A percentile compares a stretch with the other conserved stretches of the same genome.
These are phyloP conservation scores for Phytophthora capsici DNA, from an alignment of 352 stramenopile species.

Conservation along the genomic window DNA sequence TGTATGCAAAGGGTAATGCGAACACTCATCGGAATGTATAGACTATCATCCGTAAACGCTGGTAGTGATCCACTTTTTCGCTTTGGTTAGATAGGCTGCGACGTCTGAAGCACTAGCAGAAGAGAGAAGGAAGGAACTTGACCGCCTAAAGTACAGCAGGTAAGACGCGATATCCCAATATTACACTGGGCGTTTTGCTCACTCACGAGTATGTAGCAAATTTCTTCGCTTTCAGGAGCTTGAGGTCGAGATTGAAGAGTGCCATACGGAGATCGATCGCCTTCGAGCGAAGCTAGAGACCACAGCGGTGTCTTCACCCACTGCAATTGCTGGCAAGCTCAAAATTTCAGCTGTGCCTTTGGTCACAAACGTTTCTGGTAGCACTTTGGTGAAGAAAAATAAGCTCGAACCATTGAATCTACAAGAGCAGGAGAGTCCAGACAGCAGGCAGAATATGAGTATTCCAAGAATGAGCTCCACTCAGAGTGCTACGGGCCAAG, in stretches of 20 bases:
- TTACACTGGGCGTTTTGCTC: neutral
- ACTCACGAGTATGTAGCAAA: conserved; percentile 44
- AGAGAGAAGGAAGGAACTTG: conserved; percentile 61
- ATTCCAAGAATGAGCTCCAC: neutral
- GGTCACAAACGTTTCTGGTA: conserved; percentile 4
- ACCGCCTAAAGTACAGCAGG: conserved; percentile 63
- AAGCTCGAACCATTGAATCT: conserved; percentile 23
- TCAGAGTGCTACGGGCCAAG: conserved; percentile 21
- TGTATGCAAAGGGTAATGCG: conserved; percentile 56
- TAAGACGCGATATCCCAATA: conserved; percentile 9
- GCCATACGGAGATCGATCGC: conserved; percentile 57
- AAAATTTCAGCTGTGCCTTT: conserved; percentile 35
- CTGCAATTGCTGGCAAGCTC: conserved; percentile 54
- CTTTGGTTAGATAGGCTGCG: conserved; percentile 44
- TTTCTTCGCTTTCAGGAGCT: conserved; percentile 76
- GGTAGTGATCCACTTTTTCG: conserved; percentile 11
- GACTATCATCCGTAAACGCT: neutral
- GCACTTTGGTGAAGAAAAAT: conserved; percentile 12
- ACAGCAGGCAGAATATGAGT: neutral
- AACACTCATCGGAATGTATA: neutral
- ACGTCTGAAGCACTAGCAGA: conserved; percentile 63
- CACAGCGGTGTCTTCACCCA: neutral
- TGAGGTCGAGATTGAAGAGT: conserved; percentile 69
- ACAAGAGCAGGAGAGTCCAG: neutral
- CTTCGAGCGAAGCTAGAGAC: conserved; percentile 41